phyloP scores from a whole-genome alignment of 306 rosid genomes.

The Trichosanthes truncata region DNA sequence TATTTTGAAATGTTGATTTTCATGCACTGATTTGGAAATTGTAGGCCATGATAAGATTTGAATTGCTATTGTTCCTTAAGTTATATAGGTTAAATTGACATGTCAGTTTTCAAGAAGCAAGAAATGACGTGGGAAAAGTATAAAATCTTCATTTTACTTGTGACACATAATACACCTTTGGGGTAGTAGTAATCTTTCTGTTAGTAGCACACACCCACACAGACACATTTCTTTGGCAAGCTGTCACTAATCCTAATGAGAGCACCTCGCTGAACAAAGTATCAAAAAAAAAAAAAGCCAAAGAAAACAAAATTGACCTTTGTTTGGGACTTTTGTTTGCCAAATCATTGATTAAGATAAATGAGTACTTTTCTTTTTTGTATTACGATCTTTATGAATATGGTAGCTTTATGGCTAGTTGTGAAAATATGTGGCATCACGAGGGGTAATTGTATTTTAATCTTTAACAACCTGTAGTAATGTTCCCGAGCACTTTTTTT shows the following conservation, averaged over 20 bases:
- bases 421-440: neutral
- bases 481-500: neutral
- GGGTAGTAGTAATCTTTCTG: neutral
- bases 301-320: neutral
- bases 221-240: neutral
- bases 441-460: neutral
- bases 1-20: neutral
- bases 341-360: neutral
- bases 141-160: neutral
- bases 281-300: neutral
- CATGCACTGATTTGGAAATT: neutral
- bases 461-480: neutral
- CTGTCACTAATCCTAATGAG: neutral
- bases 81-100: neutral
- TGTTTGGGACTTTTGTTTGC: neutral
- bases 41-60: constrained; percentile 7
- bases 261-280: neutral
- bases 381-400: neutral
- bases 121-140: neutral
- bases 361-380: neutral
- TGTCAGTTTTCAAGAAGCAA: neutral
- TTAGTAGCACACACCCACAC: neutral
- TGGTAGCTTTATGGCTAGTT: neutral
- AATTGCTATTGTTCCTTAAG: neutral
- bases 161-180: neutral